Evolutionary conservation across 257 asterid genomes (phyloP).

Genomic region (Solanum ossicruentum): DNA sequence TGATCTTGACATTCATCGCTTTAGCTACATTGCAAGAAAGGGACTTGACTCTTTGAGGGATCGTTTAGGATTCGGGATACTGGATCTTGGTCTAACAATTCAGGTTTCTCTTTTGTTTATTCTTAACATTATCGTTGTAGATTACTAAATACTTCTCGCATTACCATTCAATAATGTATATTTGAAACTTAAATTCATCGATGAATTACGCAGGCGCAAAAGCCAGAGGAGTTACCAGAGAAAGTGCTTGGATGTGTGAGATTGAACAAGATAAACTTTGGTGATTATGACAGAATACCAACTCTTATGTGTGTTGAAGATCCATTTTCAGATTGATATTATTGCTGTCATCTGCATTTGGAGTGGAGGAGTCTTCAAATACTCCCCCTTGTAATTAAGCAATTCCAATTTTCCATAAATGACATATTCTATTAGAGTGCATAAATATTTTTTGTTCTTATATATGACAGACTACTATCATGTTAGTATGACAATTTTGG

Average conservation of each 20-base stretch:
- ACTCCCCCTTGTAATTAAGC: neutral
- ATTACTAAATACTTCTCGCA: neutral
- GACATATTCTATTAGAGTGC: neutral
- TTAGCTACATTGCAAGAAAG: constrained; percentile 80
- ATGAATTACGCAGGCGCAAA: constrained; percentile 46
- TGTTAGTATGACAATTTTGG: neutral
- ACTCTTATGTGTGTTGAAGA: constrained; percentile 31
- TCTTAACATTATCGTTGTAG: neutral
- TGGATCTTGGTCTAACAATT: constrained; percentile 77
- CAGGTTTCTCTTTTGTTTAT: constrained; percentile 27
- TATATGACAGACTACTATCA: neutral
- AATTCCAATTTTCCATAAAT: neutral
- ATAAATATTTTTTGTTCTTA: neutral
- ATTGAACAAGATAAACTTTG: constrained; percentile 66
- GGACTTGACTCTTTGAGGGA: constrained; percentile 77
- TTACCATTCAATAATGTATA: neutral
- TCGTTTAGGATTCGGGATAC: constrained; percentile 49
- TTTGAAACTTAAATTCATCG: neutral
- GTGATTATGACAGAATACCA: constrained; percentile 64
- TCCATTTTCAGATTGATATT: neutral
- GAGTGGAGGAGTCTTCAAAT: neutral
- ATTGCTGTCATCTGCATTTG: neutral
- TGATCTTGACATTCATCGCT: constrained; percentile 85
- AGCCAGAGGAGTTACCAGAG: constrained; percentile 81
- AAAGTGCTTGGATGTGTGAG: constrained; percentile 61